These are phyloP conservation scores for Naegleria fowleri DNA, from an alignment of 208 protist species.

Conservation along the genomic window DNA sequence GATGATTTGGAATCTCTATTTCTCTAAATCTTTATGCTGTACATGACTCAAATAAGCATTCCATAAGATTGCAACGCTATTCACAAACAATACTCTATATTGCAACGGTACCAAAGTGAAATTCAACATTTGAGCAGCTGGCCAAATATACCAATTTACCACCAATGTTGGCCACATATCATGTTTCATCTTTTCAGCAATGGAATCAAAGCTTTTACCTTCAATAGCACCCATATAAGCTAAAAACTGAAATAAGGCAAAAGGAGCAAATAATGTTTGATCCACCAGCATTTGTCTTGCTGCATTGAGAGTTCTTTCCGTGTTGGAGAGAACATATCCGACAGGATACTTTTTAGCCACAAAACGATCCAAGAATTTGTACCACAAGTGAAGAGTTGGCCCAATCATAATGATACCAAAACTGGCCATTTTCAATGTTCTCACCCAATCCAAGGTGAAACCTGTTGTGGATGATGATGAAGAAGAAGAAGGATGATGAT, in stretches of 20 bases:
- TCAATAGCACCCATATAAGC: not conserved
- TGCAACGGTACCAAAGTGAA: not conserved
- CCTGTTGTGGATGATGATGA: not conserved
- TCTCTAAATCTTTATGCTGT: not conserved
- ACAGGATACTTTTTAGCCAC: not conserved
- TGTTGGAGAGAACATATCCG: not conserved
- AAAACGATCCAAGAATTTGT: not conserved
- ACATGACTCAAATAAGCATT: conserved; percentile 21
- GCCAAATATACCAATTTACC: conserved; percentile 1
- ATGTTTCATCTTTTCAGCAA: not conserved
- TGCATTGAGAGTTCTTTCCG: not conserved
- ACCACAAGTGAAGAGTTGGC: conserved; percentile 5
- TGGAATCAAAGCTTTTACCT: not conserved
- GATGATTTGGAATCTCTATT: no score
- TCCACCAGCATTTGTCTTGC: not conserved
- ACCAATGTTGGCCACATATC: not conserved
- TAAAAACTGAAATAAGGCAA: not conserved
- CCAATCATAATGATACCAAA: not conserved
- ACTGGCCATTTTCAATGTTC: not conserved
- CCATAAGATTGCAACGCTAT: not conserved
- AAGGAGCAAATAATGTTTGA: not conserved
- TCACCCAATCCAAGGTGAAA: not conserved
- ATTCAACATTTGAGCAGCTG: not conserved
- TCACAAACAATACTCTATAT: conserved; percentile 8
- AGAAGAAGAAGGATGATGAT: not conserved